A percentile compares a stretch with the other conserved stretches of the same genome.
Evolutionary conservation across 352 stramenopile genomes (phyloP).

Genomic region (Globisporangium carolinianum): DNA sequence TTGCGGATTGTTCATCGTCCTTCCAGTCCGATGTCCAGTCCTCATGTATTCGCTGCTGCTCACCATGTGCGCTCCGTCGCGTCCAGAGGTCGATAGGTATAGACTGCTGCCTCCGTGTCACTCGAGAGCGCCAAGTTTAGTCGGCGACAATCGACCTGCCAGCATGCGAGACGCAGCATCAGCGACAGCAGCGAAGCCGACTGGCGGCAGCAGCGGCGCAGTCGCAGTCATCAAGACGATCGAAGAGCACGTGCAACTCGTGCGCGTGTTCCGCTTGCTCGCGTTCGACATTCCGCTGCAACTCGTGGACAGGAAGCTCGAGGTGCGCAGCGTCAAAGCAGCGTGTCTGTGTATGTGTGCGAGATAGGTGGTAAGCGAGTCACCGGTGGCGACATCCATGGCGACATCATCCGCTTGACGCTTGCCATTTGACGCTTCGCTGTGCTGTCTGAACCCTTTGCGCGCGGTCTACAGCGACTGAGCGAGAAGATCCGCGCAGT

Average conservation of each 20-base stretch:
- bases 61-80: too few species aligned
- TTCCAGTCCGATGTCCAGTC: too few species aligned
- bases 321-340: constrained; percentile 19
- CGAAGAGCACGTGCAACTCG: constrained; percentile 73
- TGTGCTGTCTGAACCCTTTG: neutral
- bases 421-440: too few species aligned
- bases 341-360: neutral
- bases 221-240: constrained; percentile 28
- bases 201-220: constrained; percentile 16
- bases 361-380: neutral
- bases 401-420: too few species aligned
- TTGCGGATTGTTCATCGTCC: too few species aligned
- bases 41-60: too few species aligned
- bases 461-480: constrained; percentile 22
- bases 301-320: constrained; percentile 52
- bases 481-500: constrained; percentile 25
- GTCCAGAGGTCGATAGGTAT: too few species aligned
- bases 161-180: neutral
- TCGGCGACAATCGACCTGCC: too few species aligned
- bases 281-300: constrained; percentile 58
- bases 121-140: too few species aligned
- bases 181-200: neutral
- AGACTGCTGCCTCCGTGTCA: too few species aligned
- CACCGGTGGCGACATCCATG: too few species aligned
- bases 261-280: constrained; percentile 60